phyloP scores from a whole-genome alignment of 495 filamentous ascomycete species.

The Staphylotrichum longicolle region DNA sequence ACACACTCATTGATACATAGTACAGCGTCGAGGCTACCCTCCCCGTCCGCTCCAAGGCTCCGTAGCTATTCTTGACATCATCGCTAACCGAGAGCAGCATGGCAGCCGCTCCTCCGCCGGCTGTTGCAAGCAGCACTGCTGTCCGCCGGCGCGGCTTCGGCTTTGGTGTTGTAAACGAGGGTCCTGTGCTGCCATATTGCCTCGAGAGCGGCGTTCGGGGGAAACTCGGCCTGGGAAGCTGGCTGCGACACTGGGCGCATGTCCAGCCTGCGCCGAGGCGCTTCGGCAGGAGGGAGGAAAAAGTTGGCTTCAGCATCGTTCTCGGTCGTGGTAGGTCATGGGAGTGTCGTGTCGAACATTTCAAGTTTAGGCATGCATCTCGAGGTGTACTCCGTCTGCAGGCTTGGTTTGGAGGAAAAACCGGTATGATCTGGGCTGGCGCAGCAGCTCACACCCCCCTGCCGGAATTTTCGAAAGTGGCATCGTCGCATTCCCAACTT shows the following conservation, averaged over 20 bases:
- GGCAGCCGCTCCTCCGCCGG: slow-evolving; percentile 53
- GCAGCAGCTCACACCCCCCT: not conserved
- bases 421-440: not conserved
- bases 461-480: slow-evolving; percentile 12
- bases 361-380: not conserved
- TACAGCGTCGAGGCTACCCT: slow-evolving; percentile 69
- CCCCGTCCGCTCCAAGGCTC: slow-evolving; percentile 71
- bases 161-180: not conserved
- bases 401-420: too few species aligned
- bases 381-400: not conserved
- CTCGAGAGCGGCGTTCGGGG: slow-evolving; percentile 28
- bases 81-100: slow-evolving; percentile 68
- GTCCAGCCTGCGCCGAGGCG: slow-evolving; percentile 36
- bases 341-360: not conserved
- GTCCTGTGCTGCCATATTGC: slow-evolving; percentile 34
- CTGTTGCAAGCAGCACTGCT: slow-evolving; percentile 32
- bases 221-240: slow-evolving; percentile 21
- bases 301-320: slow-evolving; percentile 26
- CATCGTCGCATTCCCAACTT: slow-evolving; percentile 9
- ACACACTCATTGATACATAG: slow-evolving; percentile 90
- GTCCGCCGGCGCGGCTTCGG: slow-evolving; percentile 21
- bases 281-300: slow-evolving; percentile 23
- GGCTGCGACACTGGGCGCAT: slow-evolving; percentile 45
- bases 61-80: slow-evolving; percentile 67
- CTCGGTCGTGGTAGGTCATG: slow-evolving; percentile 2